phyloP scores from a whole-genome alignment of 2,329 filamentous ascomycete genomes.

The Tolypocladium pustulatum region DNA sequence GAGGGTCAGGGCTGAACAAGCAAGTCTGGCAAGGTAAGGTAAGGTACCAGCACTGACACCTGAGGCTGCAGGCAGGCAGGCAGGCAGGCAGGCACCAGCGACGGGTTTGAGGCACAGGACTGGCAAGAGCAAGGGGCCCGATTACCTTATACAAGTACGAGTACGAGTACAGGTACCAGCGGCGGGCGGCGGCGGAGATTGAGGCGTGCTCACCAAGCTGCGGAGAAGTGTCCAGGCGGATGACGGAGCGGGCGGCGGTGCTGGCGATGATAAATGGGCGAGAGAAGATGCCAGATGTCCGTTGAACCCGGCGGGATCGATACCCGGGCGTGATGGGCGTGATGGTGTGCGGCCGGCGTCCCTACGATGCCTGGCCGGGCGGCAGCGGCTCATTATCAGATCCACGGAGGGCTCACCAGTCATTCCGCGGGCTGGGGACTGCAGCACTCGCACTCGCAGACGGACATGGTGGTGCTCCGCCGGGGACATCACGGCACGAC shows the following conservation, averaged over 20 bases:
- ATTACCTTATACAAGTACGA: too few species aligned
- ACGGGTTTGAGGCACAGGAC: neutral
- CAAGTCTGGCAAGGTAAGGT: too few species aligned
- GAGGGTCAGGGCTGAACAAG: neutral
- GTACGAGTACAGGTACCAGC: too few species aligned
- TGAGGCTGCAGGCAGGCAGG: neutral
- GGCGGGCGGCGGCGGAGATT: neutral
- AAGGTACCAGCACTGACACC: neutral
- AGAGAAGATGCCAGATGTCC: neutral
- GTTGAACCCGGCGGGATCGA: neutral
- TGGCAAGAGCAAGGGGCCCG: neutral
- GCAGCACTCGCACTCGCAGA: too few species aligned
- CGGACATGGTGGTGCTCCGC: too few species aligned
- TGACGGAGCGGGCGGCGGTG: neutral
- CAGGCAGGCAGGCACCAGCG: neutral
- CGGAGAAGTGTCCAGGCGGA: neutral
- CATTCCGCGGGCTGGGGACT: neutral
- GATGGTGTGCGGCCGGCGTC: neutral
- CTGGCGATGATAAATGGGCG: neutral
- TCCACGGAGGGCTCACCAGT: neutral
- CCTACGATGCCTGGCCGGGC: too few species aligned
- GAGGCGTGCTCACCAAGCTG: neutral
- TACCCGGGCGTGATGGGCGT: too few species aligned
- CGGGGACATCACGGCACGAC: neutral
- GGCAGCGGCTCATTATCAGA: neutral